Base-by-base conservation (phyloP, 1,284 basidiomycete species). In the Tylopilus sp. region DNA sequence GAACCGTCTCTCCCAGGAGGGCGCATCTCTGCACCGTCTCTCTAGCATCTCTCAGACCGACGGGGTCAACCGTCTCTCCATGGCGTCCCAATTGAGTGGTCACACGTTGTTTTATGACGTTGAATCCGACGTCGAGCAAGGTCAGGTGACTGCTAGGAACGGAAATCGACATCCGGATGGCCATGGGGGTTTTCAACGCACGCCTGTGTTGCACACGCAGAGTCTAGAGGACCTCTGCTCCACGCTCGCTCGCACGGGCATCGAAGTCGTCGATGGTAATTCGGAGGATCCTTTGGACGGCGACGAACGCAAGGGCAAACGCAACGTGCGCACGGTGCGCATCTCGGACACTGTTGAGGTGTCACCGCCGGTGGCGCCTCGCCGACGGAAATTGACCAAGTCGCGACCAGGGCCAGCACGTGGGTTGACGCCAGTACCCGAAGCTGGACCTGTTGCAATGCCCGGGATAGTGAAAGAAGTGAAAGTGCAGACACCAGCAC, bases 31-130 rank as follows among this genome's bases (percentile, higher is more conserved):
- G 6, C 35, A 55, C 8, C 47, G 50, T 21, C 46, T 60, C 23
- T 65, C 60, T 1, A 26, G 23, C 15, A n/a, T 39, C 21, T 50
- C 58, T 16, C 51, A 51, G n/a, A 16, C 31, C 1, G 48, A 59
- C 7, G 41, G 12, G 2, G 15, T n/a, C 29, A 55, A 59, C 9
- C 57, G 58, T 4, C 53, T 64, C 37, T 66, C 61, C 0, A 21
- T 52, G 3, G 34, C 46, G 1, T 66, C 66, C n/a, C 52, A 60
- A 29, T 43, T 52, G 13, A 63, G 61, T 12, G 62, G 64, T 0
- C 55, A 62, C 25, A 68, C 61, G 2, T 44, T 61, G 18, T 64
- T 65, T 42, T 64, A 53, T 18, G 61, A 64, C 16, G 13, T 56
- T 15, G 51, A 64, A 7, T 28, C 48, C 2, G 58, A 50, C 5